Evolutionary conservation across 805 yeast species (phyloP), one percentile per base, ranked within the genome.

Genomic region (Metschnikowia koreensis): DNA sequence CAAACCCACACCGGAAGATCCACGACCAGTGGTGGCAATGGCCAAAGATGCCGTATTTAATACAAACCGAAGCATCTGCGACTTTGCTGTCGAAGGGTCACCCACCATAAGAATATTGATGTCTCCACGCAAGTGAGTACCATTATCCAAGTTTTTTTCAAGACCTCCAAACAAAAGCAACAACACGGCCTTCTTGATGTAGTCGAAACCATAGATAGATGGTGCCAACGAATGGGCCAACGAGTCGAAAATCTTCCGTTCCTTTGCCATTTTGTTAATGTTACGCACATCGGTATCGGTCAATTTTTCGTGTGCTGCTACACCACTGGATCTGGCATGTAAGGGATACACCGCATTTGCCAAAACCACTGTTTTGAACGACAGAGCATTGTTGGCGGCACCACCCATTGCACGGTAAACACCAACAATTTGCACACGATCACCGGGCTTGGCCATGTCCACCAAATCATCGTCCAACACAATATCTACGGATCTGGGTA

Each of bases 1-100:
- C 64, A 94, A 80, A 89, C 99, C 99, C 42, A 94, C 99, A 69
- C 99, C 99, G 1, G 98, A 92, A n/a, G 98, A 93, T 57, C 99
- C 99, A 69, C 97, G 84, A 76, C 99, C 99, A 0, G 99, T 94
- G 0, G 99, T 94, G 28, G 98, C 97, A 60, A 94, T 91, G 3
- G 98, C 98, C 60, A 94, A 76, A 1, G 96, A 78, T 1, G 99
- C 99, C 1, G 98, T 93, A 67, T 93, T 94, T 56, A 94, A 77
- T 16, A 94, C 98, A 66, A 94, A 93, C 58, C 98, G 81, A 57
- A 94, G 79, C 75, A 94, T 85, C 73, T 94, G 99, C 4, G 97
- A 92, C 69, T 94, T 94, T 27, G 99, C 98, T 15, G 99, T 94
- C 8, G 97, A 90, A 12, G 99, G 99, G 69, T 94, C 99, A 73